These are phyloP conservation scores for Ceratocystis cubensis DNA, from an alignment of 2,329 filamentous ascomycete species.

Conservation along the genomic window DNA sequence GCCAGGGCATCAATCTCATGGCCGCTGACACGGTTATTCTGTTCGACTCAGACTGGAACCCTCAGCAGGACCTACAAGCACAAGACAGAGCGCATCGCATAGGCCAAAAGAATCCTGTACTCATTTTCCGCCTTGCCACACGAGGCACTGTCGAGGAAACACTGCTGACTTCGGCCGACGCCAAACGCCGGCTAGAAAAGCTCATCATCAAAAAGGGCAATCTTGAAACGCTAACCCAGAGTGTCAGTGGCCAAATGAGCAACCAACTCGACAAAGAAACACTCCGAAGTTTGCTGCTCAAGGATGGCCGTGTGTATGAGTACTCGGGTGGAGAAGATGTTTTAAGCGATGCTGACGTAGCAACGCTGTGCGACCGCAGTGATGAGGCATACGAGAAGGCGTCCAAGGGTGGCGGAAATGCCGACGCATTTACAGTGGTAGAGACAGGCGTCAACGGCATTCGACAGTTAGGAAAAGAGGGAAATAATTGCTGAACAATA, in stretches of 20 bases:
- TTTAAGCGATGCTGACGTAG: slow-evolving; percentile 59
- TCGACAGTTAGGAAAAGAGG: background rate
- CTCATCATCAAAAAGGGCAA: slow-evolving; percentile 90
- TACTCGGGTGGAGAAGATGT: slow-evolving; percentile 50
- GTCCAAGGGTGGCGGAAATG: slow-evolving; percentile 63
- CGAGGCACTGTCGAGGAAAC: slow-evolving; percentile 86
- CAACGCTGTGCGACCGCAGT: slow-evolving; percentile 63
- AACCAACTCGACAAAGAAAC: slow-evolving; percentile 48
- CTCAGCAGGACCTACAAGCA: slow-evolving; percentile 90
- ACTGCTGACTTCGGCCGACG: slow-evolving; percentile 74
- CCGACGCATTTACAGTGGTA: slow-evolving; percentile 61
- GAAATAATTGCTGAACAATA: background rate
- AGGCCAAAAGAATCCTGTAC: slow-evolving; percentile 79
- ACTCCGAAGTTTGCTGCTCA: slow-evolving; percentile 49
- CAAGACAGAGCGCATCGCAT: slow-evolving; percentile 94
- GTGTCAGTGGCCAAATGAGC: slow-evolving; percentile 38
- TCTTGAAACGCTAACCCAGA: slow-evolving; percentile 57
- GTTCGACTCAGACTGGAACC: slow-evolving; percentile 85
- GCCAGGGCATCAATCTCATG: slow-evolving; percentile 88
- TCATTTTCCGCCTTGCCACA: slow-evolving; percentile 87
- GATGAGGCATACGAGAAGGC: slow-evolving; percentile 55
- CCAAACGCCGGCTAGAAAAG: slow-evolving; percentile 84
- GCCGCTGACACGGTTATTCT: slow-evolving; percentile 86
- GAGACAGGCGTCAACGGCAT: slow-evolving; percentile 55
- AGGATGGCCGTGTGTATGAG: slow-evolving; percentile 57